Conservation (phyloP, 148 eudicot genomes). For the Amaranthus hypochondriacus region DNA sequence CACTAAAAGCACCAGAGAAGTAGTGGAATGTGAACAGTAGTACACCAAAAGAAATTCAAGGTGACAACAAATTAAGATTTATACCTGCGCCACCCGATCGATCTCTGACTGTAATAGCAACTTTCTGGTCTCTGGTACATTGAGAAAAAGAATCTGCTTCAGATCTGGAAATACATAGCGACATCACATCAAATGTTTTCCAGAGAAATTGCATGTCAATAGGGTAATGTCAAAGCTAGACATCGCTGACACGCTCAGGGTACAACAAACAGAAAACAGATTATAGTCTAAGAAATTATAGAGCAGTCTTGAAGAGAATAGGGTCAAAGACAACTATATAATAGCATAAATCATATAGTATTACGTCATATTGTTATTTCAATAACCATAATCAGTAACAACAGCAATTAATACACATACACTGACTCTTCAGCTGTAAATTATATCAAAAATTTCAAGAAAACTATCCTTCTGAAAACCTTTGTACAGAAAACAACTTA, state of each 20-base stretch:
- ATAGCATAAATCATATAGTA: too few species aligned
- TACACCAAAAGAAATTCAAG: background rate
- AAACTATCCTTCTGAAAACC: too few species aligned
- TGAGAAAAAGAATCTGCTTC: conserved; percentile 68
- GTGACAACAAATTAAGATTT: background rate
- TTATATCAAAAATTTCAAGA: too few species aligned
- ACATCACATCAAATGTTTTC: conserved; percentile 25
- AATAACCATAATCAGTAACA: too few species aligned
- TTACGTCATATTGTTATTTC: too few species aligned
- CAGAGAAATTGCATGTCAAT: background rate
- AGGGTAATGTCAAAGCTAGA: background rate
- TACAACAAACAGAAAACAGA: background rate
- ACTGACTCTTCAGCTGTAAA: too few species aligned
- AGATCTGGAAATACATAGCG: conserved; percentile 54
- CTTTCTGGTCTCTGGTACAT: conserved; percentile 84
- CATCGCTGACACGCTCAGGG: conserved; percentile 3
- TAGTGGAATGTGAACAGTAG: background rate
- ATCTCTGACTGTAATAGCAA: conserved; percentile 60
- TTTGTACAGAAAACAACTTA: too few species aligned
- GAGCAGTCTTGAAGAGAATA: background rate
- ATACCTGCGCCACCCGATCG: conserved; percentile 73
- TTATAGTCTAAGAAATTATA: background rate
- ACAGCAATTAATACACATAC: too few species aligned
- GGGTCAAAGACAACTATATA: too few species aligned
- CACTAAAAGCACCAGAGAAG: too few species aligned